These are phyloP conservation scores for Reutealis trisperma DNA, from an alignment of 345 rosid genomes.

Conservation along the genomic window DNA sequence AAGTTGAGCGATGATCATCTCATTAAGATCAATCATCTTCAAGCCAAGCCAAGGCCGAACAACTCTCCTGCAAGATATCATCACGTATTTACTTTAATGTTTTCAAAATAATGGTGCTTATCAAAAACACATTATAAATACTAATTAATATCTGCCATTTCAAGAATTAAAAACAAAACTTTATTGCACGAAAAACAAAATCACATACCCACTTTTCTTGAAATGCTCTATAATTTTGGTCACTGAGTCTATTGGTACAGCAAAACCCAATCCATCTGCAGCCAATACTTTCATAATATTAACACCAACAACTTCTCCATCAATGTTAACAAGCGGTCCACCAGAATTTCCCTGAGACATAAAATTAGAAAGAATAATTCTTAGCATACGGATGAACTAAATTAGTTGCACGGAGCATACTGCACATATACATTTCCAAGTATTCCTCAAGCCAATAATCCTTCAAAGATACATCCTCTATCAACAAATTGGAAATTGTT, in stretches of 20 bases:
- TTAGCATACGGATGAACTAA: conserved; percentile 1
- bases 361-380: conserved; percentile 10
- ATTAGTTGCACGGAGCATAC: not conserved
- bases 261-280: conserved; percentile 80
- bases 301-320: conserved; percentile 89
- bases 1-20: conserved; percentile 76
- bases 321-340: conserved; percentile 88
- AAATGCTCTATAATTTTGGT: conserved; percentile 77
- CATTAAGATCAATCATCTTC: conserved; percentile 89
- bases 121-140: not conserved
- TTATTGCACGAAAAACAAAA: not conserved
- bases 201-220: conserved; percentile 71
- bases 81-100: not conserved
- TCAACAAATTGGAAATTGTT: too few species aligned
- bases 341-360: conserved; percentile 84
- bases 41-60: conserved; percentile 93
- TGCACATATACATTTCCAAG: not conserved
- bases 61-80: conserved; percentile 65
- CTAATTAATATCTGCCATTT: not conserved
- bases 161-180: not conserved
- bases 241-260: conserved; percentile 82
- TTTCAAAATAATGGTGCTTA: not conserved
- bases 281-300: conserved; percentile 79
- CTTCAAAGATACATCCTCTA: not conserved
- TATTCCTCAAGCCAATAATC: not conserved